Evolutionary conservation across 1,139 yeast species (phyloP).

Genomic region (Taphrina wiesneri): DNA sequence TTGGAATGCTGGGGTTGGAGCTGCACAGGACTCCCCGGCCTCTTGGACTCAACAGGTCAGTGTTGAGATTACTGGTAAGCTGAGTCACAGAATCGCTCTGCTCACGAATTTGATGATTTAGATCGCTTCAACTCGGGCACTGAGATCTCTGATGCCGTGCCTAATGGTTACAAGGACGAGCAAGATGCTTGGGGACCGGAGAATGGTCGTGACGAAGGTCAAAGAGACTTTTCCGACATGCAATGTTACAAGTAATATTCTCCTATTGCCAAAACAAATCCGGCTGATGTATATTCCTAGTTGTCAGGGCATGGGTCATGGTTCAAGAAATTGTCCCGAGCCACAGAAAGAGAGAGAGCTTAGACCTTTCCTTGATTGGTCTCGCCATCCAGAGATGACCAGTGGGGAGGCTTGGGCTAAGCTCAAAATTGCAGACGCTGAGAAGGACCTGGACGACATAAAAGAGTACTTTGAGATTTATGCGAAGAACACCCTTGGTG

Average conservation of each 20-base stretch:
- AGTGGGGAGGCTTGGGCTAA: constrained; percentile 15
- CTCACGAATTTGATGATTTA: background rate
- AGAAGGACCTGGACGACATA: constrained; percentile 14
- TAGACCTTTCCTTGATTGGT: constrained; percentile 5
- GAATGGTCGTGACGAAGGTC: background rate
- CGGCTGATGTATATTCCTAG: background rate
- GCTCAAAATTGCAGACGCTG: constrained; percentile 1
- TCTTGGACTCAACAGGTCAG: background rate
- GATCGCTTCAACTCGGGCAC: background rate
- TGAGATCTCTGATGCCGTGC: background rate
- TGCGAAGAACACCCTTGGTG: constrained; percentile 18
- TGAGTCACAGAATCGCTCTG: background rate
- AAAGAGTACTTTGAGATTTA: constrained; percentile 13
- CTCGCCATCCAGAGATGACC: constrained; percentile 13
- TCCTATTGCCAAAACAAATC: background rate
- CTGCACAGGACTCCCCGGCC: background rate
- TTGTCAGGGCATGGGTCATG: constrained; percentile 11
- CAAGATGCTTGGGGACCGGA: background rate
- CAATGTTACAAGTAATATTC: background rate
- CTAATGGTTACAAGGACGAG: background rate
- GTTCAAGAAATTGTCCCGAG: constrained; percentile 7
- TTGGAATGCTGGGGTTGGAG: background rate
- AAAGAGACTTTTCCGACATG: constrained; percentile 3
- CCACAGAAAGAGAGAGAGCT: background rate
- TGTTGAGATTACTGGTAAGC: background rate